phyloP scores from a whole-genome alignment of 495 filamentous ascomycete species.

The Platismatia glauca region DNA sequence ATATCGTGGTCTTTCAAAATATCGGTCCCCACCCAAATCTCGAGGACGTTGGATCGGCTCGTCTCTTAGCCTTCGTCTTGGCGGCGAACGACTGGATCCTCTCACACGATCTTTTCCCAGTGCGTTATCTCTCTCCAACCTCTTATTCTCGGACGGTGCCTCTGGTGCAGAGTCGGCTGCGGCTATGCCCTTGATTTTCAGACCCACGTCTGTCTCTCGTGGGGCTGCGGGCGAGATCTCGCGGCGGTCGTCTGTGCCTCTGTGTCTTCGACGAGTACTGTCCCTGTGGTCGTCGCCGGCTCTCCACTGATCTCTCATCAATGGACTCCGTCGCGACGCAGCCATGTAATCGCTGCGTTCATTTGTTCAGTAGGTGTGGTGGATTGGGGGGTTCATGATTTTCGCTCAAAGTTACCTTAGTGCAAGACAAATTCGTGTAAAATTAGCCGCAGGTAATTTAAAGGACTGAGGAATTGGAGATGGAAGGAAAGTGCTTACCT shows the following conservation, averaged over 20 bases:
- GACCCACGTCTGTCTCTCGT: conserved; percentile 15
- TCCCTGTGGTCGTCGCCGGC: conserved; percentile 34
- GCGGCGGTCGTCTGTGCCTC: conserved; percentile 10
- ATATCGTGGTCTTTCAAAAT: conserved; percentile 1
- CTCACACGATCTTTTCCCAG: background rate
- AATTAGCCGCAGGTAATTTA: conserved; percentile 18
- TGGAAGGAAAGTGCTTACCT: conserved; percentile 10
- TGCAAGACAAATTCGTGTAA: conserved; percentile 12
- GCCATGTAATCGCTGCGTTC: conserved; percentile 40
- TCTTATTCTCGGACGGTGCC: conserved; percentile 7
- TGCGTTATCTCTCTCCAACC: background rate
- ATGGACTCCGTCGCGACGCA: conserved; percentile 49
- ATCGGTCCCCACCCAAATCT: conserved; percentile 11
- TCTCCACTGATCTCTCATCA: conserved; percentile 52
- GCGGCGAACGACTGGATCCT: conserved; percentile 14
- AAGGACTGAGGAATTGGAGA: background rate
- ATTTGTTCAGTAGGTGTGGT: conserved; percentile 22
- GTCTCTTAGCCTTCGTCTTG: conserved; percentile 10
- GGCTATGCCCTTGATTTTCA: conserved; percentile 26
- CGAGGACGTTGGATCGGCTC: conserved; percentile 14
- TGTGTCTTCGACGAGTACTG: conserved; percentile 22
- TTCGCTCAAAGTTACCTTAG: conserved; percentile 18
- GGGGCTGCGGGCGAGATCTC: conserved; percentile 16
- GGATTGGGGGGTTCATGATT: conserved; percentile 9
- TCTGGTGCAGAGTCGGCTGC: conserved; percentile 7